Evolutionary conservation across 2,329 filamentous ascomycete species (phyloP).

Genomic region (Aspergillus uvarum): DNA sequence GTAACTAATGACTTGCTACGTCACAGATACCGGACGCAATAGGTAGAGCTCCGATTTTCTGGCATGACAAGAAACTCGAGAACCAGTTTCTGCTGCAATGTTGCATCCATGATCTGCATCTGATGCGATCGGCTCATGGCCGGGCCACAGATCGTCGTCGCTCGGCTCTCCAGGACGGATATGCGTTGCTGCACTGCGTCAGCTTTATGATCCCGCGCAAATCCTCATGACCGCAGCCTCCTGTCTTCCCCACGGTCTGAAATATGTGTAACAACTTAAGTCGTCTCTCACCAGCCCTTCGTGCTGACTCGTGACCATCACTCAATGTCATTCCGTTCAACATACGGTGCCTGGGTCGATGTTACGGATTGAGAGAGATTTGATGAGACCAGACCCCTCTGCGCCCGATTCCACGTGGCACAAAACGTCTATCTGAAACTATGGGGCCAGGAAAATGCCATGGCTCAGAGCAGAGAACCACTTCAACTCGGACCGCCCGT

Average conservation of each 20-base stretch:
- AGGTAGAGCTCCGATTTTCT: neutral
- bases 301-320: neutral
- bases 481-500: constrained; percentile 20
- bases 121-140: neutral
- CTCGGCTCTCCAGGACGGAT: neutral
- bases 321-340: neutral
- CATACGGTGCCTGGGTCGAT: neutral
- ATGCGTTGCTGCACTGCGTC: neutral
- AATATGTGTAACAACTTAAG: neutral
- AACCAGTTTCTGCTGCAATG: neutral
- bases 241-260: neutral
- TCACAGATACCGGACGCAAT: neutral
- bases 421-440: constrained; percentile 14
- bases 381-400: constrained; percentile 10
- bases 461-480: constrained; percentile 7
- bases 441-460: constrained; percentile 3
- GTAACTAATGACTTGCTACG: neutral
- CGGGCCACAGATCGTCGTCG: neutral
- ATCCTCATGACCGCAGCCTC: neutral
- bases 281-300: too few species aligned
- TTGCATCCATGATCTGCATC: neutral
- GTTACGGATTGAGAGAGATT: constrained; percentile 6
- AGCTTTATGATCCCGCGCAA: neutral
- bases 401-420: constrained; percentile 15
- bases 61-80: neutral